Evolutionary conservation across 2,329 filamentous ascomycete species (phyloP), one percentile per base, ranked within the genome.

Genomic region (Epichloe uncinata): DNA sequence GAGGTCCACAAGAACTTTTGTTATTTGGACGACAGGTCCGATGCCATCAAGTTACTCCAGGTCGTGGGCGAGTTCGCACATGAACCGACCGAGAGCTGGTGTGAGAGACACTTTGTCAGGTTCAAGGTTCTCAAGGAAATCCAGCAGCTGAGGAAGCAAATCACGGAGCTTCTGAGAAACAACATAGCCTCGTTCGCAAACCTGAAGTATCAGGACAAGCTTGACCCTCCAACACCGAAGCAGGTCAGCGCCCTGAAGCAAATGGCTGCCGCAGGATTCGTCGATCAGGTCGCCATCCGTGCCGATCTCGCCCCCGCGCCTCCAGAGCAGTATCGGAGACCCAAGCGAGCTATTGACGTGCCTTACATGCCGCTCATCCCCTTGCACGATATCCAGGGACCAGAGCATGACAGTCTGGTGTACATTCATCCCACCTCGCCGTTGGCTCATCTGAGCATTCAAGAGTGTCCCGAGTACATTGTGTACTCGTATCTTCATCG

Each of bases 211-310:
- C 66, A 74, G 49, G 78, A 81, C 33, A 75, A 73, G 57, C 70
- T 84, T 3, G 71, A 75, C 45, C 72, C 73, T 0, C 81, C 81
- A 0, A 77, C 78, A 0, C 70, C 81, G 5, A 84, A 82, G 56
- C 84, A 89, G 61, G 72, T 94, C 30, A 82, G 82, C 44, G 81
- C 87, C 1, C 73, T 98, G 30, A 95, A 94, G 65, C 87, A 96
- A 62, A 94, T 97, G 69, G 82, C 87, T 20, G 87, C 91, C 0
- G 85, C 88, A 0, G 93, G 91, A 1, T 97, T 96, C 69, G 81
- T 97, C 60, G 93, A 98, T 66, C 86, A 96, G 57, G 78, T 98
- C 40, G 93, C 93, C 43, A 89, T 97, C 57, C 86, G 93, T 53
- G 87, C 87, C 4, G 91, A 98, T 65, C 72, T 88, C n/a, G 76